Evolutionary conservation across 495 filamentous ascomycete species (phyloP), one percentile per base, ranked within the genome.

Genomic region (Aspergillus steynii): DNA sequence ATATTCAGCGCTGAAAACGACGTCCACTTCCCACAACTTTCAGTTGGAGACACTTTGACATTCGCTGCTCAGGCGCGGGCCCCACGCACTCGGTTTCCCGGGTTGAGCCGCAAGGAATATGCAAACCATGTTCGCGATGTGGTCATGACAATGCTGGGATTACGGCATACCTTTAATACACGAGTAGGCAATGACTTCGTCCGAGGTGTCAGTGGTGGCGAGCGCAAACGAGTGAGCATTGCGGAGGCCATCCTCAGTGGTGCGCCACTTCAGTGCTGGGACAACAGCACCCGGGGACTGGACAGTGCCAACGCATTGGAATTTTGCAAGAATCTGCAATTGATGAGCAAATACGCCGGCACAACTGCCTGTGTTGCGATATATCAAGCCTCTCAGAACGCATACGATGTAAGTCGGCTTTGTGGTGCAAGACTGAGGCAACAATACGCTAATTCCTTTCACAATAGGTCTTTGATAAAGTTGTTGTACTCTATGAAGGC

Each of bases 321-420:
- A n/a, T 78, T 77, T 55, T 68, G 80, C 60, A 87, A 87, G 63
- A 89, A 86, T 6, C 77, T 94, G 47, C 78, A 87, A 4, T 76
- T 90, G 27, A 80, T 87, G 68, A 90, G 87, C 27, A 84, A 91
- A 63, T 78, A 89, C 51, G 85, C 87, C 72, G 81, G 86, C 62
- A 87, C 83, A 0, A 85, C 84, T 15, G 88, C 86, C 0, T 86
- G 88, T 53, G 88, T 92, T 10, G 87, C 89, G 0, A 78, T 93
- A 1, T 95, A 93, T 66, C 91, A 95, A 68, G 91, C 91, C 0
- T 86, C 85, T 8, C 90, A 96, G 71, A 86, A 82, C 62, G 93
- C 93, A 48, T 96, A 94, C 71, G 71, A 76, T 61, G 60, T 68
- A 83, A 26, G 55, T 49, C 10, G n/a, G 14, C n/a, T 37, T 46